These are phyloP conservation scores for Solanum appendiculatum DNA, from an alignment of 257 asterid genomes.

Conservation along the genomic window DNA sequence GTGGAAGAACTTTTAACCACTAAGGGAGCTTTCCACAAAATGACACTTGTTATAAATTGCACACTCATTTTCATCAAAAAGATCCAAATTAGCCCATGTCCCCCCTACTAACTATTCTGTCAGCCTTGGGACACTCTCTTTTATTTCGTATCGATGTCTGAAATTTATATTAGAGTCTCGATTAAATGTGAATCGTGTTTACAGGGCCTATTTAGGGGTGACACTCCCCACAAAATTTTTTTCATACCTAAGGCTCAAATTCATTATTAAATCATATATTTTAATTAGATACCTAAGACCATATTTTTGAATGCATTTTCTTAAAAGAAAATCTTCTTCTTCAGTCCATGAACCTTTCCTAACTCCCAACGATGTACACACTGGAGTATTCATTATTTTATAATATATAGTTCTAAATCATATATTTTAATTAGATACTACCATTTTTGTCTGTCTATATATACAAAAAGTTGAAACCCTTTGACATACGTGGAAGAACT, in stretches of 20 bases:
- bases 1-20: background rate
- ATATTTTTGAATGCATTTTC: conserved; percentile 16
- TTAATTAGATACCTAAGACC: no score
- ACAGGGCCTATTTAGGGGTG: no score
- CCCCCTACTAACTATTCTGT: background rate
- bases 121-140: background rate
- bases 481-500: background rate
- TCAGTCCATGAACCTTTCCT: conserved; percentile 44
- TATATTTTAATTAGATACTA: background rate
- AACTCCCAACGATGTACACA: background rate
- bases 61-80: background rate
- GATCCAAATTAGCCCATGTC: background rate
- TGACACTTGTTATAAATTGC: background rate
- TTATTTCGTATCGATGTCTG: no score
- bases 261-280: no score
- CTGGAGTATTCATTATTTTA: background rate
- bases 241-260: no score
- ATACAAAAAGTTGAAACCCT: background rate
- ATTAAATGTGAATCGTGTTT: no score
- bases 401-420: background rate
- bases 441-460: background rate
- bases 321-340: conserved; percentile 34
- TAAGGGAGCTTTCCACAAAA: background rate
- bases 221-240: no score
- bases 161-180: no score